Percentiles rank a stretch among this genome's conserved stretches.
Conservation (phyloP, 768 basidiomycete genomes). For the Kwoniella mangroviensis region DNA sequence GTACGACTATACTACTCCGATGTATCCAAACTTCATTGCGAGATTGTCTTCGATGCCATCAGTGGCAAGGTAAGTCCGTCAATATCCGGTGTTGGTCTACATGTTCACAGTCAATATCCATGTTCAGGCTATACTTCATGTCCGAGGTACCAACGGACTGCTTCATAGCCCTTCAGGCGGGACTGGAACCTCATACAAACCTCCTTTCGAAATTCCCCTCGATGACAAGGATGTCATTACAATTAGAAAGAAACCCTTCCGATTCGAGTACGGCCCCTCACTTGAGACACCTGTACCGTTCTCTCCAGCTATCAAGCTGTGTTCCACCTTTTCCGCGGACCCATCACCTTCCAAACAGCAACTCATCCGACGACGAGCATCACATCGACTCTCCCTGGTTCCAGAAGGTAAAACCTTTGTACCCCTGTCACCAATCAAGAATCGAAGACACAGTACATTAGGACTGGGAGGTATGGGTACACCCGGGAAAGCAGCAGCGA, state of each 20-base stretch:
- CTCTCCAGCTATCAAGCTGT: constrained; percentile 25
- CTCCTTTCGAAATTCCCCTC: constrained; percentile 32
- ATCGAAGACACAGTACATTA: constrained; percentile 34
- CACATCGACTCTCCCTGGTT: constrained; percentile 46
- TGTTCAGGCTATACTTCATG: constrained; percentile 41
- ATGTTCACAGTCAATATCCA: neutral
- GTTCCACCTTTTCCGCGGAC: neutral
- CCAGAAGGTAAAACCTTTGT: constrained; percentile 44
- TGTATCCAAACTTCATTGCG: constrained; percentile 54
- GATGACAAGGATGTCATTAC: constrained; percentile 46
- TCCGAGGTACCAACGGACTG: constrained; percentile 47
- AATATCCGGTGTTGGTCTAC: neutral
- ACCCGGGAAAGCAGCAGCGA: neutral
- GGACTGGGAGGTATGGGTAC: constrained; percentile 26
- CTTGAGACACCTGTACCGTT: neutral
- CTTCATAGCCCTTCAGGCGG: constrained; percentile 31
- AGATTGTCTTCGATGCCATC: constrained; percentile 49
- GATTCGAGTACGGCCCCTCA: constrained; percentile 50
- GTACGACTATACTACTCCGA: constrained; percentile 53
- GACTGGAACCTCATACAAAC: constrained; percentile 26
- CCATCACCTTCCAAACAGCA: constrained; percentile 13
- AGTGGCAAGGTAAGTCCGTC: constrained; percentile 39
- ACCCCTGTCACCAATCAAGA: constrained; percentile 45
- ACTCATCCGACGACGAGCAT: constrained; percentile 30
- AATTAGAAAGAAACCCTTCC: constrained; percentile 53